These are phyloP conservation scores for Geosiphon pyriformis DNA, from an alignment of 192 early-diverging fungal genomes.

Conservation along the genomic window DNA sequence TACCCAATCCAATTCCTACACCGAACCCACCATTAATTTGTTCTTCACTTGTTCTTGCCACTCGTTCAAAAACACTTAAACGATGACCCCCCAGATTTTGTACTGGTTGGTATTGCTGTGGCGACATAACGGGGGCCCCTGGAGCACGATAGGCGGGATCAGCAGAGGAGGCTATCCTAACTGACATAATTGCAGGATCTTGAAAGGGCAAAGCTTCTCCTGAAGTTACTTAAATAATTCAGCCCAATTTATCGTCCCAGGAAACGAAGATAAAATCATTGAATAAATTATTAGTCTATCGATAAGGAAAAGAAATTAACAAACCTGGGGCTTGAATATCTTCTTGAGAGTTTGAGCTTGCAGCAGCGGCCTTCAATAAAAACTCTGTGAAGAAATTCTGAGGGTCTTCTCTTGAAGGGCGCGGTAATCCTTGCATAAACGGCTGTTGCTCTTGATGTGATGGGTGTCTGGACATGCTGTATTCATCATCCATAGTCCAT, in stretches of 20 bases:
- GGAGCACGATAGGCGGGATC: conserved; percentile 20
- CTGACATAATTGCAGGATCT: conserved; percentile 60
- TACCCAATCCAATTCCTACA: conserved; percentile 27
- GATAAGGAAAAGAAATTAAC: conserved; percentile 11
- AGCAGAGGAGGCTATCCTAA: conserved; percentile 30
- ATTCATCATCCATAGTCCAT: conserved; percentile 23
- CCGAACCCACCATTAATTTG: conserved; percentile 21
- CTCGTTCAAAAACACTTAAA: conserved; percentile 27
- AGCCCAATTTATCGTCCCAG: neutral
- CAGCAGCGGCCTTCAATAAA: conserved; percentile 51
- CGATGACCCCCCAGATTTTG: conserved; percentile 27
- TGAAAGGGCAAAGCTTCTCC: conserved; percentile 33
- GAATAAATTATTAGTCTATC: conserved; percentile 10
- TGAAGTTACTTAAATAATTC: conserved; percentile 8
- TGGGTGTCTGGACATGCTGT: conserved; percentile 1
- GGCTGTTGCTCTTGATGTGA: conserved; percentile 29
- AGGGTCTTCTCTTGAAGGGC: conserved; percentile 33
- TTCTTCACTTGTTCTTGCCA: conserved; percentile 22
- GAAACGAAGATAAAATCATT: no score
- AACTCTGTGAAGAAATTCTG: conserved; percentile 58
- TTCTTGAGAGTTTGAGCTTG: conserved; percentile 21
- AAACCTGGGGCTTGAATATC: conserved; percentile 14
- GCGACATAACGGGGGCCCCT: conserved; percentile 16
- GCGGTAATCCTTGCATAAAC: conserved; percentile 4
- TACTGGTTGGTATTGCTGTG: conserved; percentile 21